Percentiles rank a stretch among this genome's conserved stretches.
Conservation (phyloP, 1,139 yeast species). For the Kurtzmaniella quercitrusa region DNA sequence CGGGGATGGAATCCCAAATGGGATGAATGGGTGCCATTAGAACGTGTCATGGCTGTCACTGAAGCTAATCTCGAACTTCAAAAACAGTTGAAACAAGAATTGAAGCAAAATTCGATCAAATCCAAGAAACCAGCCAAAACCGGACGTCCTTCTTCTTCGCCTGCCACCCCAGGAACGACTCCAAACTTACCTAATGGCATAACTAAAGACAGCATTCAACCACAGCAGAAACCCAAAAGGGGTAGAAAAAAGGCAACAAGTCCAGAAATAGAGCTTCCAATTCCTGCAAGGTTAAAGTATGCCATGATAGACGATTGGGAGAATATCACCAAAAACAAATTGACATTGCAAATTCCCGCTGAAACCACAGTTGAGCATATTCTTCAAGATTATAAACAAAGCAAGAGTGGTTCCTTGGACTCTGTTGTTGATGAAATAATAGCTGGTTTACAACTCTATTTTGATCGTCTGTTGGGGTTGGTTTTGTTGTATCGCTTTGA, state of each 20-base stretch:
- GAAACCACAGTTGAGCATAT: conserved; percentile 48
- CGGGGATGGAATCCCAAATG: conserved; percentile 94
- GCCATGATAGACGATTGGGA: conserved; percentile 93
- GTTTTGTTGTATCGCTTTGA: conserved; percentile 79
- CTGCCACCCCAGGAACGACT: not conserved
- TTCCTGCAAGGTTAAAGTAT: conserved; percentile 66
- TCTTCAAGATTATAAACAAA: conserved; percentile 41
- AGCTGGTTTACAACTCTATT: conserved; percentile 69
- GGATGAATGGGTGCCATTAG: conserved; percentile 92
- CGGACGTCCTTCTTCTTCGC: not conserved
- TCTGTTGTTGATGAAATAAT: conserved; percentile 66
- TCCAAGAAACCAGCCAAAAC: conserved; percentile 3
- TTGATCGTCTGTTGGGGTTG: conserved; percentile 70
- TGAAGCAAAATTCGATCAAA: conserved; percentile 1
- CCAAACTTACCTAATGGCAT: not conserved
- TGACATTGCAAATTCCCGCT: conserved; percentile 61
- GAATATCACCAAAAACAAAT: conserved; percentile 72
- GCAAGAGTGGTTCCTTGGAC: conserved; percentile 32
- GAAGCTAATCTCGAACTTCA: conserved; percentile 67
- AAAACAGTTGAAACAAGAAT: conserved; percentile 42
- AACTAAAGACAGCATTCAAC: not conserved
- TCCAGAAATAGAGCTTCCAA: conserved; percentile 46
- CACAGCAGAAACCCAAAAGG: not conserved
- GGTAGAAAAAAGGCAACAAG: not conserved
- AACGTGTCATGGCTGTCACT: conserved; percentile 63